Evolutionary conservation across 371 early-diverging fungal species (phyloP), one percentile per base, ranked within the genome.

Genomic region (Apophysomyces ossiformis): DNA sequence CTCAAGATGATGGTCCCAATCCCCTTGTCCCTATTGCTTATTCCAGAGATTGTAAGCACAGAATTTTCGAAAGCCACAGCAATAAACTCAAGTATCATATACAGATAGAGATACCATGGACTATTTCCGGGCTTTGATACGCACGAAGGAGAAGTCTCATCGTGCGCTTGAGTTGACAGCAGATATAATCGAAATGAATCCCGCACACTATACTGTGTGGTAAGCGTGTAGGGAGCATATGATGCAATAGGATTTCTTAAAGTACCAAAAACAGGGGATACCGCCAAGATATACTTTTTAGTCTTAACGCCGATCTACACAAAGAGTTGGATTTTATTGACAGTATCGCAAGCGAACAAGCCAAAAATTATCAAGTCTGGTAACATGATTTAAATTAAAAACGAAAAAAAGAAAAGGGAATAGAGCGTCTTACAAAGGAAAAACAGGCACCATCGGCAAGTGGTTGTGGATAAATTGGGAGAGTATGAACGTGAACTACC

Each of bases 141-240:
- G 73, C 16, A 68, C 75, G 11, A 72, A 89, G 39, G 99, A 99
- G 78, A 74, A 85, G 41, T 90, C 90, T 4, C 73, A 86, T 58
- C 88, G 99, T 26, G 97, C 92, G 11, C 79, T 97, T 38, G 82
- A 85, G 5, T 78, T 99, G 60, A 95, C 95, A 0, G 79, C 83
- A 66, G 84, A 85, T 45, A 92, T 96, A 61, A 90, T 99, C 56
- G 77, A 86, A 7, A 75, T 89, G 69, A 96, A 95, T 73, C 93
- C 98, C 32, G 93, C 94, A 7, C 96, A 98, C 76, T 98, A 98
- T 78, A 95, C 96, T 32, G 91, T 94, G 16, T 99, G 99, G 99
- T 93, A 86, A 39, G 68, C 41, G 1, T 50, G 12, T 12, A 45
- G 50, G 41, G 7, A 3, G 9, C 36, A 47, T 59, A 50, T 38